Evolutionary conservation across 2,329 filamentous ascomycete species (phyloP), one percentile per base, ranked within the genome.

Genomic region (Davidsoniella eucalypti): DNA sequence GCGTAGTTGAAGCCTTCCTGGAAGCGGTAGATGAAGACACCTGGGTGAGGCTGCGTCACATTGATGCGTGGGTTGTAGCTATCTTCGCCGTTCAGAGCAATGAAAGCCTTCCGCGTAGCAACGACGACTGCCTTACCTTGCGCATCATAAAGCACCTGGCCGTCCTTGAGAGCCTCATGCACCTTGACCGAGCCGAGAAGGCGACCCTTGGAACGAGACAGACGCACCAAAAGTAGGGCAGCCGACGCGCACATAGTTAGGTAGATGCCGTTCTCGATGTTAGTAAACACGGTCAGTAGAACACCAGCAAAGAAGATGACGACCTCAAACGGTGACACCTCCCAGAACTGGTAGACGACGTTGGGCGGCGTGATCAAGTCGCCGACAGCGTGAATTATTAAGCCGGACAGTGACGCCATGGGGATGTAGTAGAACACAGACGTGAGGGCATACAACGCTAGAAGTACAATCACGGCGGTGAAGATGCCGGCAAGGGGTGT

Each of bases 341-440:
- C 73, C 86, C 86, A 94, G 67, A 93, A 93, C 59, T 88, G 82
- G 65, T 90, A 90, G 9, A 94, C 75, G 0, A 80, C 82, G 60
- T 85, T 83, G 3, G 85, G 87, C 2, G 85, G 80, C 0, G 86
- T 90, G 58, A 94, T 84, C 51, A 94, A 69, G 61, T 94, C 87
- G 54, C 82, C 80, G 3, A 94, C 87, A 4, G 87, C 87, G 64
- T 94, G 87, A 56, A 94, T 93, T 57, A 94, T 94, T 60, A 94
- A 83, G 44, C 77, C 87, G 1, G 86, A 75, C 3, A 94, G 74
- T 5, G 77, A 72, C 0, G 85, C 75, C 54, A 74, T 82, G 0
- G 87, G 86, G 54, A 94, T 94, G 65, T 90, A 94, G 68, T 77
- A 93, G 72, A 94, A 94, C 52, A 94, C 78, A 0, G 81, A 76